Evolutionary conservation across 306 rosid species (phyloP).

Genomic region (Hippophae gyantsensis): DNA sequence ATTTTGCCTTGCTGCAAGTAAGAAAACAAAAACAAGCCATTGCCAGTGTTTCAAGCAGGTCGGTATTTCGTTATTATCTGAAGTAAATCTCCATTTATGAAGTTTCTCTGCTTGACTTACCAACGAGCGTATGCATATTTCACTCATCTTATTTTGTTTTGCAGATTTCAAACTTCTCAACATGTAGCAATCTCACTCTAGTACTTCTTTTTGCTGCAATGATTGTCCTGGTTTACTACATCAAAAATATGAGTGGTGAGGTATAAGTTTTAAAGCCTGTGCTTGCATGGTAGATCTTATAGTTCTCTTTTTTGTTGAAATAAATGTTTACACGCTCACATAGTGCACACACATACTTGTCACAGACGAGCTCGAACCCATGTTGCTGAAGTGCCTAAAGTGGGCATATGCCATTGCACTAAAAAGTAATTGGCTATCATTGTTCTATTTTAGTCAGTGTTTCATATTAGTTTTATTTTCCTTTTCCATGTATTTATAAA

Average conservation of each 20-base stretch:
- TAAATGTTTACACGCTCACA: too few species aligned
- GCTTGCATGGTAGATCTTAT: too few species aligned
- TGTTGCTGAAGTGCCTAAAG: too few species aligned
- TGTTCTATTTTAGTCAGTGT: background rate
- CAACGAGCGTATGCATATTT: background rate
- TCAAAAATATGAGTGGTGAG: conserved; percentile 76
- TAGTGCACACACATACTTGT: too few species aligned
- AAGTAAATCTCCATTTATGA: background rate
- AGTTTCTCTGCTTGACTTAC: background rate
- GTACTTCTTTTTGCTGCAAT: conserved; percentile 76
- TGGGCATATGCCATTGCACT: too few species aligned
- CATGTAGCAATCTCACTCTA: conserved; percentile 64
- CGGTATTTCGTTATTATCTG: conserved; percentile 15
- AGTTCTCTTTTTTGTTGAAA: too few species aligned
- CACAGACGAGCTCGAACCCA: too few species aligned
- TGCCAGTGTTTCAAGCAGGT: conserved; percentile 87
- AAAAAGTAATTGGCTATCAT: too few species aligned
- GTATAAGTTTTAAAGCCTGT: conserved; percentile 27
- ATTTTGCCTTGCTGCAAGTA: conserved; percentile 63
- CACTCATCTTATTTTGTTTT: conserved; percentile 9
- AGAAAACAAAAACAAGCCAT: conserved; percentile 79
- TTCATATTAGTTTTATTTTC: background rate
- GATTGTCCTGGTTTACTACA: conserved; percentile 82
- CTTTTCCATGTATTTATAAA: background rate
- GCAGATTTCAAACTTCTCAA: conserved; percentile 87